phyloP scores from a whole-genome alignment of 495 filamentous ascomycete species.

The Aspergillus taichungensis region DNA sequence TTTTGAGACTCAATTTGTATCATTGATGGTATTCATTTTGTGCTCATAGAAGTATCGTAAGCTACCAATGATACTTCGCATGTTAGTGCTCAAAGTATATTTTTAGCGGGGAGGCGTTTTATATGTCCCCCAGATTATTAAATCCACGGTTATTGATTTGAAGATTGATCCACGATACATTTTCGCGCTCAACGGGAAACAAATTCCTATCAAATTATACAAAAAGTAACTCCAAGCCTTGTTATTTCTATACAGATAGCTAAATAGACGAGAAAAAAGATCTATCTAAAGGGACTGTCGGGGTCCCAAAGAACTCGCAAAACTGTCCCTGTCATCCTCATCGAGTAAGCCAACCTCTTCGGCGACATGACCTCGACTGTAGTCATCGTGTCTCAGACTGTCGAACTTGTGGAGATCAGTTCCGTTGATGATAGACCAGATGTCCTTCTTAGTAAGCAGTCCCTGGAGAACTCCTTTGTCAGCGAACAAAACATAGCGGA shows the following conservation, averaged over 20 bases:
- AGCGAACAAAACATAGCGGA: slow-evolving; percentile 83
- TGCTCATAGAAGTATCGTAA: too few relatives aligned
- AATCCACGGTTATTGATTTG: too few relatives aligned
- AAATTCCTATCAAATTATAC: neutral
- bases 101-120: too few relatives aligned
- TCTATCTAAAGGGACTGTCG: slow-evolving; percentile 24
- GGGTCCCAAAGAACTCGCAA: slow-evolving; percentile 28
- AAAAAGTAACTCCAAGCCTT: slow-evolving; percentile 4
- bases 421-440: slow-evolving; percentile 88
- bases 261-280: slow-evolving; percentile 6
- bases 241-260: slow-evolving; percentile 1
- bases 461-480: slow-evolving; percentile 76
- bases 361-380: slow-evolving; percentile 30
- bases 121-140: too few relatives aligned
- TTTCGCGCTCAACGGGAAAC: too few relatives aligned
- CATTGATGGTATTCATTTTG: too few relatives aligned
- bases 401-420: slow-evolving; percentile 50
- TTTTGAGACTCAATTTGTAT: too few relatives aligned
- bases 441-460: slow-evolving; percentile 92
- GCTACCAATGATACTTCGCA: too few relatives aligned
- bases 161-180: too few relatives aligned
- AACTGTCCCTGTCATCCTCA: slow-evolving; percentile 30
- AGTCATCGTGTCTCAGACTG: slow-evolving; percentile 22
- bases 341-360: slow-evolving; percentile 46
- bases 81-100: too few relatives aligned